Evolutionary conservation across 1,284 basidiomycete species (phyloP).

Genomic region (Sporisorium graminicola): DNA sequence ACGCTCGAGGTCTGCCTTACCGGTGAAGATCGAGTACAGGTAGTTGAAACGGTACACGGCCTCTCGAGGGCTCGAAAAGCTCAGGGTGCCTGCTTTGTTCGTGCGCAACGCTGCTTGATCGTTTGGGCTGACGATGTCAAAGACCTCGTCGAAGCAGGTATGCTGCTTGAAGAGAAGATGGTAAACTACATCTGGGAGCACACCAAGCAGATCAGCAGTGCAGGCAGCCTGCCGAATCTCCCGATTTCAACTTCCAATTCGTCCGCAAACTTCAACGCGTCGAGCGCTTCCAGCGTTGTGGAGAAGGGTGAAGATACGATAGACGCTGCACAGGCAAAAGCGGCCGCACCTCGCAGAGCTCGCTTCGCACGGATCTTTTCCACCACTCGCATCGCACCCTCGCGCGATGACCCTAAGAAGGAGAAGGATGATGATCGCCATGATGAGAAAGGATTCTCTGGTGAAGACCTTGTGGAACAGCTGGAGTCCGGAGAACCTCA

Average conservation of each 20-base stretch:
- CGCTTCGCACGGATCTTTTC: no score
- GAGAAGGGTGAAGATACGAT: no score
- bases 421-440: not conserved
- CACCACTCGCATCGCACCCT: no score
- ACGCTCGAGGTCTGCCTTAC: constrained; percentile 42
- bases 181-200: constrained; percentile 81
- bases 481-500: not conserved
- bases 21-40: constrained; percentile 40
- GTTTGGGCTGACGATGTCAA: constrained; percentile 82
- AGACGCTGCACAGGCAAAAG: no score
- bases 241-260: not conserved
- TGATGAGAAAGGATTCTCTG: not conserved
- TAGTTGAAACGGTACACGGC: constrained; percentile 73
- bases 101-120: constrained; percentile 79
- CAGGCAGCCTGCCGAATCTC: not conserved
- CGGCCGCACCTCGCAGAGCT: no score
- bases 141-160: constrained; percentile 46
- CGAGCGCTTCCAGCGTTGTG: not conserved
- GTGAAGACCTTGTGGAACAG: not conserved
- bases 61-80: constrained; percentile 81
- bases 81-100: constrained; percentile 85
- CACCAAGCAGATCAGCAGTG: constrained; percentile 16
- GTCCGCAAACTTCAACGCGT: constrained; percentile 1
- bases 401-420: no score
- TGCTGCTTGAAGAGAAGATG: constrained; percentile 80